phyloP scores from a whole-genome alignment of 176 grass and related monocot species.

The Dactylis glomerata region DNA sequence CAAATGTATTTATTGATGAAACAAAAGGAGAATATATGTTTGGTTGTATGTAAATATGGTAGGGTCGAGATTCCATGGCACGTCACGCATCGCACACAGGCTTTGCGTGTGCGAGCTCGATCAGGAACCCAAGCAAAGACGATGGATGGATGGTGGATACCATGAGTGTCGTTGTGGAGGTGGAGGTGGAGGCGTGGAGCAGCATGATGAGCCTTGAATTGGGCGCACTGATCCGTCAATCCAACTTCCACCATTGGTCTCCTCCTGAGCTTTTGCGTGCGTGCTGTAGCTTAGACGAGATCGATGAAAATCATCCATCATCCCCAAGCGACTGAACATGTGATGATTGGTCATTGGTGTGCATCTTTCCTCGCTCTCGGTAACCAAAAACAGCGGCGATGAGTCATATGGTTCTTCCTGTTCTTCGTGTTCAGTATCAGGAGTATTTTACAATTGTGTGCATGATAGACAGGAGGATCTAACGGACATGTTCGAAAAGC shows the following conservation, averaged over 20 bases:
- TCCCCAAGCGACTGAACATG: background rate
- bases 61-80: background rate
- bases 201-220: constrained; percentile 31
- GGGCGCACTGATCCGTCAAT: constrained; percentile 1
- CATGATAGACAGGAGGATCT: background rate
- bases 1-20: background rate
- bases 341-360: background rate
- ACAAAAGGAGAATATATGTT: background rate
- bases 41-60: background rate
- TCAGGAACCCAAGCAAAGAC: background rate
- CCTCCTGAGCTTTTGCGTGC: background rate
- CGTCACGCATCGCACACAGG: background rate
- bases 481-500: background rate
- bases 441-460: background rate
- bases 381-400: background rate
- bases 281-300: background rate
- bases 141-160: background rate
- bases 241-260: background rate
- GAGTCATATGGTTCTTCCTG: background rate
- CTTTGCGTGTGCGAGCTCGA: background rate
- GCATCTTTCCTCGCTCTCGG: background rate
- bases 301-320: constrained; percentile 1
- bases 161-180: background rate
- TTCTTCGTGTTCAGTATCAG: too few relatives aligned
- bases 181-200: background rate